Evolutionary conservation across 352 stramenopile genomes (phyloP).

Genomic region (Phytophthora nicotianae): DNA sequence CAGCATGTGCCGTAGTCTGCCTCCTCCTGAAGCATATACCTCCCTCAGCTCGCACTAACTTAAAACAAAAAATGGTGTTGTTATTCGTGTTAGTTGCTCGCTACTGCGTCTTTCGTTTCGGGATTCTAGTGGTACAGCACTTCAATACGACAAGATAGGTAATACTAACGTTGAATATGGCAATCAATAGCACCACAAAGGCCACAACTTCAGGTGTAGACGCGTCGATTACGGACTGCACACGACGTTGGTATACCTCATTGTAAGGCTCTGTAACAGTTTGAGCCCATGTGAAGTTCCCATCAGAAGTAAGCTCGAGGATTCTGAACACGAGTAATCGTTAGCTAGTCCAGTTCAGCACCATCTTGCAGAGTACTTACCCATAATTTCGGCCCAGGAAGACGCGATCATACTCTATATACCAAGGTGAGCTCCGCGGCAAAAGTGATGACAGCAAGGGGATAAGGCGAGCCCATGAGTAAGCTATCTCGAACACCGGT

Average conservation of each 20-base stretch:
- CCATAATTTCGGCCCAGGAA: slow-evolving; percentile 75
- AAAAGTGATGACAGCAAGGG: slow-evolving; percentile 27
- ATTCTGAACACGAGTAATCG: slow-evolving; percentile 21
- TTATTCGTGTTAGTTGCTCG: slow-evolving; percentile 9
- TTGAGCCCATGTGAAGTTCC: slow-evolving; percentile 40
- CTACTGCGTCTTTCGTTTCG: slow-evolving; percentile 25
- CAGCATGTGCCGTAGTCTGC: slow-evolving; percentile 64
- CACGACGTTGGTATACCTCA: slow-evolving; percentile 16
- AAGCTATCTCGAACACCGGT: slow-evolving; percentile 30
- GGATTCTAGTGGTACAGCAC: slow-evolving; percentile 7
- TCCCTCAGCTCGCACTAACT: slow-evolving; percentile 33
- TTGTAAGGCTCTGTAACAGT: slow-evolving; percentile 40
- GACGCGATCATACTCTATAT: slow-evolving; percentile 40
- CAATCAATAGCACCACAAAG: slow-evolving; percentile 20
- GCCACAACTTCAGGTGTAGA: slow-evolving; percentile 21
- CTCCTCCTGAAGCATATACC: slow-evolving; percentile 29
- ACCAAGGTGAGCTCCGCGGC: slow-evolving; percentile 35
- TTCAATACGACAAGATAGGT: slow-evolving; percentile 8
- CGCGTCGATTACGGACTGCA: slow-evolving; percentile 38
- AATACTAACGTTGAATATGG: slow-evolving; percentile 11
- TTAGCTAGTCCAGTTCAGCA: slow-evolving; percentile 5
- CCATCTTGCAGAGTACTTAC: slow-evolving; percentile 26
- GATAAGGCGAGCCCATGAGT: slow-evolving; percentile 25
- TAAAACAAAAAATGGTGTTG: slow-evolving; percentile 28
- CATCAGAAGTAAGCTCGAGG: slow-evolving; percentile 35